These are phyloP conservation scores for Blastomyces parvus DNA, from an alignment of 2,329 filamentous ascomycete genomes.

Conservation along the genomic window DNA sequence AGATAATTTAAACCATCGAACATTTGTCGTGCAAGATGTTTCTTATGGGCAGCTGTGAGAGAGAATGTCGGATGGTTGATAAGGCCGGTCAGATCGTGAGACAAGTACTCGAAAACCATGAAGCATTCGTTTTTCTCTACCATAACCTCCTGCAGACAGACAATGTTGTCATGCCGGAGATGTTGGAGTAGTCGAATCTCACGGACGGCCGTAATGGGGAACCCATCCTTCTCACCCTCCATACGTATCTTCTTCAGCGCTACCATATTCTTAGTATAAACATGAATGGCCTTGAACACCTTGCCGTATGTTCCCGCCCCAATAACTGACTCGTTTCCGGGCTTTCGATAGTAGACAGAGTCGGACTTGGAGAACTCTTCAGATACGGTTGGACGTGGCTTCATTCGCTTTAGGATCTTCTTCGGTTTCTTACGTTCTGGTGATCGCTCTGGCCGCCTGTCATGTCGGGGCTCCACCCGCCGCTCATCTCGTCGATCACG, in stretches of 20 bases:
- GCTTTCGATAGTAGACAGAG: conserved; percentile 89
- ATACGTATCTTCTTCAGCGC: conserved; percentile 98
- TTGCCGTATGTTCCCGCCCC: conserved; percentile 93
- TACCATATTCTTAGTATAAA: conserved; percentile 65
- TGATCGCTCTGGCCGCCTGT: conserved; percentile 42
- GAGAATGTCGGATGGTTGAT: conserved; percentile 90
- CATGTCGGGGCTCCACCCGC: conserved; percentile 18
- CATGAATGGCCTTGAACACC: conserved; percentile 83
- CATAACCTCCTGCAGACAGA: conserved; percentile 93
- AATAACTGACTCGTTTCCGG: conserved; percentile 93
- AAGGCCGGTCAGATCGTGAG: conserved; percentile 88
- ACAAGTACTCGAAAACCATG: conserved; percentile 98
- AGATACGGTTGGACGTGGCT: conserved; percentile 59
- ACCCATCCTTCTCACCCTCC: conserved; percentile 98
- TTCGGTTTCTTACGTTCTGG: conserved; percentile 41
- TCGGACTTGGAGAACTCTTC: conserved; percentile 67
- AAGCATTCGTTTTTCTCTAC: conserved; percentile 98
- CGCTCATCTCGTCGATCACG: conserved; percentile 19
- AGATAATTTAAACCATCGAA: conserved; percentile 92
- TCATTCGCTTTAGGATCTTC: conserved; percentile 59
- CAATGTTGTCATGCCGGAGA: conserved; percentile 76
- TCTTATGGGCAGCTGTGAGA: conserved; percentile 76
- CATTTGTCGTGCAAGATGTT: conserved; percentile 83
- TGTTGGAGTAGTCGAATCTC: conserved; percentile 97
- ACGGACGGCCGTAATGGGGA: conserved; percentile 89